Evolutionary conservation across 2,329 filamentous ascomycete genomes (phyloP).

Genomic region (Fusarium nematophilum): DNA sequence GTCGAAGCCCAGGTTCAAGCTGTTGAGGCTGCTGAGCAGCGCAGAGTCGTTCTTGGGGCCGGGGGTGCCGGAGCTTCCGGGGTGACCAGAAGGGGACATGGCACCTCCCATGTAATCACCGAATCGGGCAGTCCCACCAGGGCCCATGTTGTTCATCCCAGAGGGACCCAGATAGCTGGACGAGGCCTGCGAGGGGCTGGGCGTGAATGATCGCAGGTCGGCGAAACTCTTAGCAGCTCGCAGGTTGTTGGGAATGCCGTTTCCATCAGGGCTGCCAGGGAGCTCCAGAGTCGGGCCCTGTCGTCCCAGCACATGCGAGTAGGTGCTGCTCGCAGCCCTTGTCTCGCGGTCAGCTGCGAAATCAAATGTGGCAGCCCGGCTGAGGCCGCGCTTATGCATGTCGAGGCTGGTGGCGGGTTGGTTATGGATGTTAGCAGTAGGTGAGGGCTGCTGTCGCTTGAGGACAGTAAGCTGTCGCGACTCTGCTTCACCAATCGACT

Average conservation of each 20-base stretch:
- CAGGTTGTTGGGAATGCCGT: slow-evolving; percentile 78
- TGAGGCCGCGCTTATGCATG: slow-evolving; percentile 84
- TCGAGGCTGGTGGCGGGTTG: slow-evolving; percentile 75
- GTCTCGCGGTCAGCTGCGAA: slow-evolving; percentile 86
- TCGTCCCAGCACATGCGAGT: slow-evolving; percentile 77
- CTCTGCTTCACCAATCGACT: slow-evolving; percentile 88
- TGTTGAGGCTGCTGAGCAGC: slow-evolving; percentile 61
- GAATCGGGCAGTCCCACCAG: slow-evolving; percentile 54
- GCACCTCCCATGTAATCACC: slow-evolving; percentile 58
- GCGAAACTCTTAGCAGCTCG: slow-evolving; percentile 97
- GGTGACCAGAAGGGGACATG: slow-evolving; percentile 49
- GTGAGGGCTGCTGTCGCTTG: slow-evolving; percentile 68
- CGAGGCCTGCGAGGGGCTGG: slow-evolving; percentile 86
- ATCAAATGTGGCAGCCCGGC: slow-evolving; percentile 96
- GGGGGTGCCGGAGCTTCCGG: slow-evolving; percentile 52
- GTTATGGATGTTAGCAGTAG: slow-evolving; percentile 67
- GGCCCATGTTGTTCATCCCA: slow-evolving; percentile 67
- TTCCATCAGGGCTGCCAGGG: slow-evolving; percentile 78
- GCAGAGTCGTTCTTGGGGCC: slow-evolving; percentile 53
- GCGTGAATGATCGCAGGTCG: slow-evolving; percentile 93
- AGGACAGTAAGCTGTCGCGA: slow-evolving; percentile 92
- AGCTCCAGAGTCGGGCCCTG: slow-evolving; percentile 89
- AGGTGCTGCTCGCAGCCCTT: slow-evolving; percentile 72
- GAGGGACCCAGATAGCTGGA: slow-evolving; percentile 75
- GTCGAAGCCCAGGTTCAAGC: slow-evolving; percentile 65